phyloP scores from a whole-genome alignment of 768 basidiomycete genomes.

The Nidularia pulvinata region DNA sequence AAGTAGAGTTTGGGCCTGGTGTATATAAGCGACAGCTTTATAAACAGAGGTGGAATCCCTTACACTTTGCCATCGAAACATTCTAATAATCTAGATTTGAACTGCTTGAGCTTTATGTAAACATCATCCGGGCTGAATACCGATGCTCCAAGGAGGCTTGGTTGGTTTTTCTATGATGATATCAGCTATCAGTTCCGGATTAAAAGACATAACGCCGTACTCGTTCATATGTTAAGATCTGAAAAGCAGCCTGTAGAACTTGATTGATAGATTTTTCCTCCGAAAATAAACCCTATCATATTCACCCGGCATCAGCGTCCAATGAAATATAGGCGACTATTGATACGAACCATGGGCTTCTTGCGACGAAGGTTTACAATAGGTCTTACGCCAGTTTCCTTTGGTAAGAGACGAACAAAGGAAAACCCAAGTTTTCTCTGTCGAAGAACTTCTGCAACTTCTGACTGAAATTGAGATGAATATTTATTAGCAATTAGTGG shows the following conservation, averaged over 20 bases:
- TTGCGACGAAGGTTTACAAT: constrained; percentile 85
- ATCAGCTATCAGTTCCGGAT: neutral
- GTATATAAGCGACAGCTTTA: neutral
- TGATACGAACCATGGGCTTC: constrained; percentile 14
- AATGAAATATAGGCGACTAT: no score
- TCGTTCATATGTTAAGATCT: constrained; percentile 88
- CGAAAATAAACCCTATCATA: constrained; percentile 22
- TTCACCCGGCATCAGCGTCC: no score
- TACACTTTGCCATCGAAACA: constrained; percentile 51
- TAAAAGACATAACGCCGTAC: constrained; percentile 31
- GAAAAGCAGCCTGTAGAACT: constrained; percentile 80
- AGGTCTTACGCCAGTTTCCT: constrained; percentile 92
- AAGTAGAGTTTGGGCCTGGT: constrained; percentile 88
- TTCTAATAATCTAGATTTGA: constrained; percentile 53
- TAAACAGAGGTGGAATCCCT: constrained; percentile 4
- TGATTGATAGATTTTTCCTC: constrained; percentile 80
- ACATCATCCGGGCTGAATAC: constrained; percentile 85
- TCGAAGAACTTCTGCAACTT: constrained; percentile 66
- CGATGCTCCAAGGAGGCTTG: constrained; percentile 73
- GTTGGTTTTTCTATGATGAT: constrained; percentile 52
- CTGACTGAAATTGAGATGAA: constrained; percentile 34
- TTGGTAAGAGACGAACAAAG: constrained; percentile 87
- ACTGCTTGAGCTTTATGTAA: constrained; percentile 69
- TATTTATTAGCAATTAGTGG: neutral
- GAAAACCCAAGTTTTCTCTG: constrained; percentile 81